Base-by-base conservation (phyloP, 2,329 filamentous ascomycete species). In the Boeremia lycopersici region DNA sequence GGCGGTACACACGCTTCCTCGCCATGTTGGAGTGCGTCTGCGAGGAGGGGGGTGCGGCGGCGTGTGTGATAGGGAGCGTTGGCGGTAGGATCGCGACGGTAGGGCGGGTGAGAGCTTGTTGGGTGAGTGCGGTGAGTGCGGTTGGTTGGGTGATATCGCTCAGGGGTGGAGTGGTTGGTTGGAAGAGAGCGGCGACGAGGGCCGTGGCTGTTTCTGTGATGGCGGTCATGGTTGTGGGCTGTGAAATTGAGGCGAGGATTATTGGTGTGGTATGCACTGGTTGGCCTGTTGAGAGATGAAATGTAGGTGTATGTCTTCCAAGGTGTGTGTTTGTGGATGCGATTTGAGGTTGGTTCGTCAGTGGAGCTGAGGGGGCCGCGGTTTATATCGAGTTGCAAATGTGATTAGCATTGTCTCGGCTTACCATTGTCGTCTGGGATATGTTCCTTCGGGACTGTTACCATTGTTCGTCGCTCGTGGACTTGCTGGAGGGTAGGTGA, bases 401-500 rank as follows among this genome's bases (percentile, higher is more conserved):
- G 28, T 25, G 9, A 15, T 38, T 46, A n/a, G 25, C 38, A 50
- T 55, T 55, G 46, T 55, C 19, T 26, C n/a, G 17, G 26, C 41
- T 47, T 50, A 26, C 9, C 19, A 55, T 50, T 49, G 36, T 55
- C 26, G 23, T 46, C 30, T 26, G 17, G 3, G 4, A 5, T 7
- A 15, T 17, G n/a, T 42, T 25, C 13, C 11, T 25, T 7, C n/a
- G 8, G 13, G 28, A 17, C 15, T 19, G n/a, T 25, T 42, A 46
- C 25, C 33, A 55, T 42, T 50, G 42, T 50, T 54, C 29, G 26
- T 26, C 19, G 13, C 17, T 15, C 25, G 28, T 3, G 13, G n/a
- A n/a, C 11, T 12, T n/a, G 13, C 13, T 25, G 23, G 13, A 13
- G 10, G 6, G 4, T 3, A 41, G 36, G 46, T 55, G 41, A 55